These are phyloP conservation scores for Polytrichum formosum DNA, from an alignment of 225 moss, liverwort and hornwort species.

Conservation along the genomic window DNA sequence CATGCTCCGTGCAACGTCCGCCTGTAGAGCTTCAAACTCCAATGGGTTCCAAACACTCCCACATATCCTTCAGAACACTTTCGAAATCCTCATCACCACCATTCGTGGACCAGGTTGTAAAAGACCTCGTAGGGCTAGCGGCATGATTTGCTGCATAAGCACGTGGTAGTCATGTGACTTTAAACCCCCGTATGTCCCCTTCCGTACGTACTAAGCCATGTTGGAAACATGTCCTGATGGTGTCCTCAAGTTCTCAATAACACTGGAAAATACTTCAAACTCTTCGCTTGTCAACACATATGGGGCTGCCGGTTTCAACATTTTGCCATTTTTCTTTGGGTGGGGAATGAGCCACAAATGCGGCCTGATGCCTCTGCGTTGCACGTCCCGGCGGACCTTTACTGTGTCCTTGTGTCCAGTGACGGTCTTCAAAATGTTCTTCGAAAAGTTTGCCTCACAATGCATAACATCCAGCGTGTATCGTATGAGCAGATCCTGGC, in stretches of 20 bases:
- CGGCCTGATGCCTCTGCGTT: not conserved
- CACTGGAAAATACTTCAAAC: not conserved
- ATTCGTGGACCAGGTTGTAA: not conserved
- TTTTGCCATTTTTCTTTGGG: not conserved
- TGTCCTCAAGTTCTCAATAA: not conserved
- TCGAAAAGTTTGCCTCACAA: not conserved
- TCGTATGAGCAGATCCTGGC: too few species aligned
- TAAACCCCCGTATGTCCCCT: not conserved
- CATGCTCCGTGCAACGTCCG: not conserved
- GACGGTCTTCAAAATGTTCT: not conserved
- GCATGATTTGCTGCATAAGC: too few species aligned
- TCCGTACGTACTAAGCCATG: not conserved
- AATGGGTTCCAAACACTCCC: not conserved
- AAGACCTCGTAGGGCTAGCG: not conserved
- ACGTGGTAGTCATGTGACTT: too few species aligned
- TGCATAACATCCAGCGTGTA: not conserved
- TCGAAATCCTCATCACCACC: not conserved
- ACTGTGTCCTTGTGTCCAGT: not conserved
- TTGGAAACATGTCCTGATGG: not conserved
- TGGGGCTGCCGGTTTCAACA: not conserved
- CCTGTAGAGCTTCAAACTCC: not conserved
- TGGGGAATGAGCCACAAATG: not conserved
- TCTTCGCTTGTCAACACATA: not conserved
- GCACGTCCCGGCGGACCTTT: not conserved
- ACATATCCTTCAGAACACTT: not conserved